Conservation (phyloP, 2,329 filamentous ascomycete genomes). For the Colletotrichum lini region DNA sequence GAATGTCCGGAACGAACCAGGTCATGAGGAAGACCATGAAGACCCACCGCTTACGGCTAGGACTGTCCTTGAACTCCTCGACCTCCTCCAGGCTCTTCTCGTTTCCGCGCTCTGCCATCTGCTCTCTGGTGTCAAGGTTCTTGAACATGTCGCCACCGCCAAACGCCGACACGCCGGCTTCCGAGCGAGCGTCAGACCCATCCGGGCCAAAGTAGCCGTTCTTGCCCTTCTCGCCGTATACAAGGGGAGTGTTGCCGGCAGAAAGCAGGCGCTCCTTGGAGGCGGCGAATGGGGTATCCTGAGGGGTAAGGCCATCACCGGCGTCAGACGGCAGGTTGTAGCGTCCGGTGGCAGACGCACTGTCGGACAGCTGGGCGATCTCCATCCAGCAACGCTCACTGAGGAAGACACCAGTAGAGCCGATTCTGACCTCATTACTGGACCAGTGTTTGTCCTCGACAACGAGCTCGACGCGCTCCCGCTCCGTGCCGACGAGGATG, state of each 20-base stretch:
- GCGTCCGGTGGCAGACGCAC: constrained; percentile 65
- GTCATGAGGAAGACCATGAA: constrained; percentile 87
- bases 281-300: constrained; percentile 72
- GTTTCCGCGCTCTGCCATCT: constrained; percentile 95
- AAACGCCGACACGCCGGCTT: constrained; percentile 92
- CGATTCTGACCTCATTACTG: constrained; percentile 89
- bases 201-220: constrained; percentile 84
- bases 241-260: constrained; percentile 68
- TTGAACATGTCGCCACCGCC: constrained; percentile 98
- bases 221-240: constrained; percentile 81
- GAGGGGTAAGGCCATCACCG: constrained; percentile 73
- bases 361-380: constrained; percentile 81
- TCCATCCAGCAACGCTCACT: constrained; percentile 98
- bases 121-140: constrained; percentile 92
- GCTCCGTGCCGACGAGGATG: constrained; percentile 90
- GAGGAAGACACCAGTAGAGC: constrained; percentile 93
- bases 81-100: constrained; percentile 92
- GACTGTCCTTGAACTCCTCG: constrained; percentile 83
- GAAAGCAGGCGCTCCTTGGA: constrained; percentile 74
- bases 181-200: constrained; percentile 88
- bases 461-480: constrained; percentile 91
- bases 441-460: constrained; percentile 95
- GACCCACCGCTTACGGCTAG: constrained; percentile 91
- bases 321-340: constrained; percentile 72
- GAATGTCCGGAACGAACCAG: constrained; percentile 88